Percentiles rank a stretch among this genome's conserved stretches.
Conservation (phyloP, 495 filamentous ascomycete genomes). For the Neurospora africana region DNA sequence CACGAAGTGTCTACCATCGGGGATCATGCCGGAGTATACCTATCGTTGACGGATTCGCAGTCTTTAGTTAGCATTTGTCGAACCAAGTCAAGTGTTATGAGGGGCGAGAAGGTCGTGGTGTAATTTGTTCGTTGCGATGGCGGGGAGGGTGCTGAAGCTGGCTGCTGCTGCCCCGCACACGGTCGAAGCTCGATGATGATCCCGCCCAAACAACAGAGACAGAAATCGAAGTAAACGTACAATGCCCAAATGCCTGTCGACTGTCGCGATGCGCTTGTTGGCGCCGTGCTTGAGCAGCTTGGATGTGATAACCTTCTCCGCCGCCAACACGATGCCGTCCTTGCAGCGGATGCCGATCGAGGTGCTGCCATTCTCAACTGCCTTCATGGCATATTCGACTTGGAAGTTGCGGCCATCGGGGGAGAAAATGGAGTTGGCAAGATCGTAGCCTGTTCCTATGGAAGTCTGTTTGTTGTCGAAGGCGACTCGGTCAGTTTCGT, state of each 20-base stretch:
- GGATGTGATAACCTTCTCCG: conserved; percentile 92
- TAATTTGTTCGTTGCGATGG: background rate
- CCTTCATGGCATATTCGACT: conserved; percentile 97
- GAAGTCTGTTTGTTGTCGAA: conserved; percentile 57
- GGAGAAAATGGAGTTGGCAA: conserved; percentile 98
- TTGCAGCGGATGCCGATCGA: conserved; percentile 94
- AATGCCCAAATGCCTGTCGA: conserved; percentile 87
- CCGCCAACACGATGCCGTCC: conserved; percentile 89
- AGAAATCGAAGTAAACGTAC: conserved; percentile 41
- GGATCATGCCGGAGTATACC: conserved; percentile 88
- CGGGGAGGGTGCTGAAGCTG: conserved; percentile 1
- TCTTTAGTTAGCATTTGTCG: background rate
- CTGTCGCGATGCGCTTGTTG: conserved; percentile 91
- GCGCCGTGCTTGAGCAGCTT: conserved; percentile 87
- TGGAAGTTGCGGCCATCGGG: conserved; percentile 98
- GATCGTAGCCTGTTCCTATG: conserved; percentile 98
- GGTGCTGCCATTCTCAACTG: conserved; percentile 95
- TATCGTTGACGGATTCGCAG: conserved; percentile 20
- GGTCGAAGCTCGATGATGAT: background rate
- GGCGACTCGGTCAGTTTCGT: conserved; percentile 1
- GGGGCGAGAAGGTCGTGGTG: background rate
- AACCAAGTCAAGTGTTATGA: background rate
- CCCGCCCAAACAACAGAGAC: background rate
- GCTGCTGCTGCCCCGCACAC: background rate
- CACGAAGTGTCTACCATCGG: conserved; percentile 91